These are phyloP conservation scores for Jatropha multifida DNA, from an alignment of 441 rosid species.

Conservation along the genomic window DNA sequence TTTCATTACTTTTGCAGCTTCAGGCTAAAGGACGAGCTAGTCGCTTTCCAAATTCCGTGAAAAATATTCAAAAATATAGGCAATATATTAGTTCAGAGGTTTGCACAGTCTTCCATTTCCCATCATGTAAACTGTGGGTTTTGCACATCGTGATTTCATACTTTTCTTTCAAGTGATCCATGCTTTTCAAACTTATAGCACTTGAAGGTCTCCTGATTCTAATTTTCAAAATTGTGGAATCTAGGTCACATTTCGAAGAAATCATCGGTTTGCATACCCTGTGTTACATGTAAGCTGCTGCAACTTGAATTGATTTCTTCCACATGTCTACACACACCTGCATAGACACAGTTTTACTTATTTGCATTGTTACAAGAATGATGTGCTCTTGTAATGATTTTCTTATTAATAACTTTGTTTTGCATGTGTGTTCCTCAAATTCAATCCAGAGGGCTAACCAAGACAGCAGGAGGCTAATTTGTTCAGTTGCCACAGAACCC, in stretches of 20 bases:
- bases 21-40: constrained; percentile 36
- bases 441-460: constrained; percentile 55
- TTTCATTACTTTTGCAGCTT: constrained; percentile 31
- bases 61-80: constrained; percentile 41
- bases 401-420: constrained; percentile 18
- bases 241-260: constrained; percentile 50
- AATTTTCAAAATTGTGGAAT: constrained; percentile 12
- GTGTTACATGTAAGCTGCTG: constrained; percentile 45
- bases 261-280: constrained; percentile 34
- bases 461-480: constrained; percentile 50
- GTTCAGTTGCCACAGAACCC: constrained; percentile 74
- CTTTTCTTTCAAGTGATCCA: background rate
- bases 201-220: constrained; percentile 2
- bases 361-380: background rate
- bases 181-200: background rate
- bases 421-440: constrained; percentile 13
- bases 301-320: constrained; percentile 16
- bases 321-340: background rate
- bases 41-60: constrained; percentile 36
- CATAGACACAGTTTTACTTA: background rate
- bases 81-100: constrained; percentile 56
- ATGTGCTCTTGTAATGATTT: background rate
- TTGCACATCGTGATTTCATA: background rate
- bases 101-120: constrained; percentile 16
- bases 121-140: background rate